phyloP scores from a whole-genome alignment of 2,329 filamentous ascomycete genomes.

The Rutstroemia sp. region DNA sequence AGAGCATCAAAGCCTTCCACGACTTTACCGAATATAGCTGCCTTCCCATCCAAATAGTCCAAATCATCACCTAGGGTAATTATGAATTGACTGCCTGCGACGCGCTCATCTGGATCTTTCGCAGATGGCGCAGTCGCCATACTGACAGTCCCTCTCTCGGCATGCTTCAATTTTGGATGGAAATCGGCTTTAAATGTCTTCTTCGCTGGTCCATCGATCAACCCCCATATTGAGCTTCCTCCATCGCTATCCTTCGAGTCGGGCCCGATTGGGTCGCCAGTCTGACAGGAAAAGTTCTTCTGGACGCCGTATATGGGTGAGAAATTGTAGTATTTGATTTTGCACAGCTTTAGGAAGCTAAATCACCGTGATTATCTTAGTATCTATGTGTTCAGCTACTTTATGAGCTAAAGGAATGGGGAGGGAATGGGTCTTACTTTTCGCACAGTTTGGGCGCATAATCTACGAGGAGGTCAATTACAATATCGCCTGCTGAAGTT shows the following conservation, averaged over 20 bases:
- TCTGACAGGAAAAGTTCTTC: constrained; percentile 93
- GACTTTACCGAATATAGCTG: constrained; percentile 90
- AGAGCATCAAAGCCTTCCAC: constrained; percentile 93
- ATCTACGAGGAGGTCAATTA: constrained; percentile 85
- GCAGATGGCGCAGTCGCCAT: constrained; percentile 85
- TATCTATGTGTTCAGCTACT: constrained; percentile 44
- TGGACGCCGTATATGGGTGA: constrained; percentile 87
- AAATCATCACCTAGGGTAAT: constrained; percentile 84
- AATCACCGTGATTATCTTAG: constrained; percentile 40
- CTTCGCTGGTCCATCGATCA: constrained; percentile 61
- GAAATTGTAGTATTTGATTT: constrained; percentile 99
- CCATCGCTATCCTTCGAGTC: constrained; percentile 80
- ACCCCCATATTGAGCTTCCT: constrained; percentile 86
- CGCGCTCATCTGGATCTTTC: constrained; percentile 69
- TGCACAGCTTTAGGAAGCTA: constrained; percentile 97
- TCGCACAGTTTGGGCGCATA: constrained; percentile 88
- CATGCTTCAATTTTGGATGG: constrained; percentile 79
- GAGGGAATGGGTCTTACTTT: constrained; percentile 59
- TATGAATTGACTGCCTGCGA: constrained; percentile 89
- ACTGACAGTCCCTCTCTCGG: constrained; percentile 85
- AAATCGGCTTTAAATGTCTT: constrained; percentile 80
- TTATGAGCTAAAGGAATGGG: constrained; percentile 13
- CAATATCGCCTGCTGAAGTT: constrained; percentile 87
- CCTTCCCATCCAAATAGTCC: constrained; percentile 85
- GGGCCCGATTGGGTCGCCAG: constrained; percentile 87